Evolutionary conservation across 176 grass and related monocot species (phyloP).

Genomic region (Chloris gayana): DNA sequence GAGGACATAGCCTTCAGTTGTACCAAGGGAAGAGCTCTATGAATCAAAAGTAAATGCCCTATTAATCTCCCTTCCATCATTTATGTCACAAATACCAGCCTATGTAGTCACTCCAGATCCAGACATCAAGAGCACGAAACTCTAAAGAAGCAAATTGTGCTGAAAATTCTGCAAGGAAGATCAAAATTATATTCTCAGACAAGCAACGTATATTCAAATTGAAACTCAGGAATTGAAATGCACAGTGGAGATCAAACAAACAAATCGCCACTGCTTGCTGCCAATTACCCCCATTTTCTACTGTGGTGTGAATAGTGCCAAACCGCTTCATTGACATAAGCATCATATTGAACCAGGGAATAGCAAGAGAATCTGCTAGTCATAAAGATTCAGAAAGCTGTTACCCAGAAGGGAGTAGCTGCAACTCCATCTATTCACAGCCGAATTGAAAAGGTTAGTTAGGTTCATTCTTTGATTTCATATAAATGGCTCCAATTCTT

Average conservation of each 20-base stretch:
- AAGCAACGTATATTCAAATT: not conserved
- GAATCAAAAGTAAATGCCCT: not conserved
- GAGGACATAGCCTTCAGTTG: slow-evolving; percentile 56
- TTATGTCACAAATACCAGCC: not conserved
- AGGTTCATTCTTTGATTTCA: not conserved
- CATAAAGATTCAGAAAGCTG: not conserved
- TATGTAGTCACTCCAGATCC: not conserved
- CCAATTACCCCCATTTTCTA: not conserved
- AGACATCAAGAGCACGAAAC: slow-evolving; percentile 11
- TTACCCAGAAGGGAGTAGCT: not conserved
- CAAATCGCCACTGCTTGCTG: not conserved
- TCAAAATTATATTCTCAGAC: not conserved
- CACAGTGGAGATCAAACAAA: not conserved
- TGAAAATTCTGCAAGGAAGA: slow-evolving; percentile 19
- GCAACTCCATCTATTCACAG: not conserved
- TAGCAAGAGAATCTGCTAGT: not conserved
- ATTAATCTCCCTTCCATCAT: slow-evolving; percentile 28
- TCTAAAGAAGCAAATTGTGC: not conserved
- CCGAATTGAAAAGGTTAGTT: not conserved
- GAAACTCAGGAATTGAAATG: not conserved
- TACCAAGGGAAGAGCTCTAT: slow-evolving; percentile 19
- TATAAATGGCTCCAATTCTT: not conserved
- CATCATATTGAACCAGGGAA: not conserved
- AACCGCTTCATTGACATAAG: not conserved
- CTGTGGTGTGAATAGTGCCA: not conserved